Evolutionary conservation across 768 basidiomycete genomes (phyloP), one percentile per base, ranked within the genome.

Genomic region (Rhizopogon rudus): DNA sequence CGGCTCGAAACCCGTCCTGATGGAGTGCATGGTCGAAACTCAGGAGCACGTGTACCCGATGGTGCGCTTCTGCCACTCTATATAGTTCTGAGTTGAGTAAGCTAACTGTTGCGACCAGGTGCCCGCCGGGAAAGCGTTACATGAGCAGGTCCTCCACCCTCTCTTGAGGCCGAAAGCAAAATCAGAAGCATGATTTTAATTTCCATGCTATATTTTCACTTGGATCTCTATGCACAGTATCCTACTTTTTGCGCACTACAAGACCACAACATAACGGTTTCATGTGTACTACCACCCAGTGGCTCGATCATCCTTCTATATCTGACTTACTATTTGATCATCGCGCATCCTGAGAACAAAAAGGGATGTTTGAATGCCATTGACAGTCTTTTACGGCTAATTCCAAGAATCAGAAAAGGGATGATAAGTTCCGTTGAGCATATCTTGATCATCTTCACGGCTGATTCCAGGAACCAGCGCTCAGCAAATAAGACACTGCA

Each of bases 21-120:
- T 99, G 79, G 97, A 99, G 73, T 96, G 93, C 67, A 41, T 86
- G 51, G 91, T 98, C 45, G 86, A 88, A 72, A 80, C 76, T 65
- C 83, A 82, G 60, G 93, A 93, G 72, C 91, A 93, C 68, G 91
- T 93, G 61, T 92, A 89, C 81, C 91, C 92, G 6, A 93, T 93
- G 91, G 91, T 91, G 55, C 55, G 77, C 61, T 39, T 14, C 44
- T 16, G 10, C 8, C 25, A 48, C 55, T 49, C 33, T 25, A 16
- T 50, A 1, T 37, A 25, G 25, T 25, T 25, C 31, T 44, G n/a
- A 17, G 22, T 12, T 22, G 29, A 43, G 50, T 40, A 33, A 33
- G 28, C 48, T 57, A 51, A 58, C 51, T 22, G 44, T 25, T 37
- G 7, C 52, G 9, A 60, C 16, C 62, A 89, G 88, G 89, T 91